Base-by-base conservation (phyloP, 148 eudicot genomes). In the Pharnaceum exiguum region DNA sequence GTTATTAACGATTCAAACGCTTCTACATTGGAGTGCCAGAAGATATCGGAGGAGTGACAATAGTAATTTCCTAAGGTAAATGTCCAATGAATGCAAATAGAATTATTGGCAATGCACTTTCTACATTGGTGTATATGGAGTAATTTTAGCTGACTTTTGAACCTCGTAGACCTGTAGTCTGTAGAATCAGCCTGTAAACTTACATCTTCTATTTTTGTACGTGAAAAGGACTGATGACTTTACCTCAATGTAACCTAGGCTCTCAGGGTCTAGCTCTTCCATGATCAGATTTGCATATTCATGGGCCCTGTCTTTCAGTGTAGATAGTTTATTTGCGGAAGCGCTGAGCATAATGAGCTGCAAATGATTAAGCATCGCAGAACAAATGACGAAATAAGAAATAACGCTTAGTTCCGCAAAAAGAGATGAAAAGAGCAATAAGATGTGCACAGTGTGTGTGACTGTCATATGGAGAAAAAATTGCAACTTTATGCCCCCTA, bases 321-420 rank as follows among this genome's bases (percentile, higher is more conserved):
- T 63, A 35, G 77, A 76, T 44, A 93, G 68, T 44, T 79, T 89
- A 62, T 93, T 93, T 30, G 96, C 95, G 0, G 99, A 86, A 40
- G 99, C 99, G 69, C 99, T 93, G 24, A 93, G 77, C 82, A 89
- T 73, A 45, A 93, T 77, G 35, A 93, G 91, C 99, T 93, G 85
- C 70, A 79, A 17, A 53, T 13, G 12, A 12, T 24, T 4, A 13
- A 15, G 5, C 23, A 42, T 44, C 31, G 48, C 46, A 63, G 17
- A 46, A 21, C 39, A 57, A 18, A 48, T 27, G 17, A 37, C 13
- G 19, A 23, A 22, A 37, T 3, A 16, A 29, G 10, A 12, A 38
- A 26, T 11, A 23, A 5, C 24, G 25, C 18, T 21, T 8, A 46
- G 36, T 31, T 10, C 25, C 55, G 48, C 23, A 13, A 30, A 17